Conservation (phyloP, 495 filamentous ascomycete genomes). For the Hypoxylon lenormandii region DNA sequence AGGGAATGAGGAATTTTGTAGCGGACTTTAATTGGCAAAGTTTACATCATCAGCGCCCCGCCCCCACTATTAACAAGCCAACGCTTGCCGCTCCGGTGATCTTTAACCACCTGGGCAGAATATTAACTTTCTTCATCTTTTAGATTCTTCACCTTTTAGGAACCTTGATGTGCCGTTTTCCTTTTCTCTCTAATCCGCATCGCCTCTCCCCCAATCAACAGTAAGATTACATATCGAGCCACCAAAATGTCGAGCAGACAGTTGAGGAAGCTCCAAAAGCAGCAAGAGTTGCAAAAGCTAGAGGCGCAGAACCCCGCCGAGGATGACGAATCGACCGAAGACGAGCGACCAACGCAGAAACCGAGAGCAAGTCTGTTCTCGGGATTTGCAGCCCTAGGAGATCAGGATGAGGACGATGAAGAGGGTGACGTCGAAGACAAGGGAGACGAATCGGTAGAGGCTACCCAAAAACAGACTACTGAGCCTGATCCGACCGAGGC, state of each 20-base stretch:
- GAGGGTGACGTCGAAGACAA: constrained; percentile 62
- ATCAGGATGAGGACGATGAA: constrained; percentile 55
- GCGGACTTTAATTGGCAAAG: no score
- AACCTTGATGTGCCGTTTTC: no score
- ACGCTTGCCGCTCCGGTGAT: no score
- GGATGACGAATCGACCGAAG: constrained; percentile 59
- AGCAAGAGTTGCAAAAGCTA: constrained; percentile 65
- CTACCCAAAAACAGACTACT: constrained; percentile 45
- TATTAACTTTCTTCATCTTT: background rate
- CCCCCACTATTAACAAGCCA: constrained; percentile 1
- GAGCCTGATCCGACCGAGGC: constrained; percentile 61
- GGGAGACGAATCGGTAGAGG: constrained; percentile 55
- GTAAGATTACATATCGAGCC: no score
- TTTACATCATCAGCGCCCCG: constrained; percentile 11
- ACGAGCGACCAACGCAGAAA: constrained; percentile 56
- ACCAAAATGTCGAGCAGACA: constrained; percentile 81
- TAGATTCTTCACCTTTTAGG: no score
- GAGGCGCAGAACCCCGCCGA: constrained; percentile 43
- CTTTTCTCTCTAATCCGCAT: background rate
- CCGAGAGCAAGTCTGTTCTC: constrained; percentile 61
- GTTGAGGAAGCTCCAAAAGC: constrained; percentile 80
- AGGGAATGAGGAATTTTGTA: no score
- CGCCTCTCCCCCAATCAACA: constrained; percentile 1
- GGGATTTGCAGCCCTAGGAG: constrained; percentile 62
- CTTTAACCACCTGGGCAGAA: no score